Conservation (phyloP, 2,329 filamentous ascomycete genomes). For the Ophiocordyceps camponoti-floridani region DNA sequence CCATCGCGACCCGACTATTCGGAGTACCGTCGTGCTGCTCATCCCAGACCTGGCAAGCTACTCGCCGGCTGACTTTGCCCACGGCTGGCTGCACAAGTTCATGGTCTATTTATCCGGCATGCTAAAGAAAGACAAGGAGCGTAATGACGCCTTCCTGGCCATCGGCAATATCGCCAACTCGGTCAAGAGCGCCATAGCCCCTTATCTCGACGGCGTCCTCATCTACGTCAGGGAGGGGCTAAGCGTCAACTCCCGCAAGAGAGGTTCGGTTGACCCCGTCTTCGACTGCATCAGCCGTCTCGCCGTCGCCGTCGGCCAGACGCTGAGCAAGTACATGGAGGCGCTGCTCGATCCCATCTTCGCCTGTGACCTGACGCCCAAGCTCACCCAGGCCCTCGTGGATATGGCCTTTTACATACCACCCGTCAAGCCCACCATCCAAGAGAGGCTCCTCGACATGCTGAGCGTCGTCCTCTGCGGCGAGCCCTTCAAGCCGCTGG, state of each 20-base stretch:
- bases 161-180: constrained; percentile 95
- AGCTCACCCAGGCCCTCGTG: constrained; percentile 84
- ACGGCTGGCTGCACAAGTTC: constrained; percentile 78
- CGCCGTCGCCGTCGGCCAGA: constrained; percentile 86
- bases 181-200: constrained; percentile 84
- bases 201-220: constrained; percentile 86
- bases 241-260: constrained; percentile 54
- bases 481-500: constrained; percentile 79
- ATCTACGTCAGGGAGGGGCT: constrained; percentile 87
- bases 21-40: constrained; percentile 75
- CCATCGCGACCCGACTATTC: constrained; percentile 71
- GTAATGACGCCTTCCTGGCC: constrained; percentile 85
- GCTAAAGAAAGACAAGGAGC: constrained; percentile 85
- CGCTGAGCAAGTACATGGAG: constrained; percentile 96
- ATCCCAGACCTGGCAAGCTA: constrained; percentile 90
- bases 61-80: constrained; percentile 75
- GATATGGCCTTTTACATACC: constrained; percentile 99
- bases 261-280: constrained; percentile 56
- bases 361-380: constrained; percentile 83
- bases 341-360: constrained; percentile 91
- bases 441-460: constrained; percentile 86
- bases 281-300: constrained; percentile 97
- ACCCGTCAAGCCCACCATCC: constrained; percentile 79
- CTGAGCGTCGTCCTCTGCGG: constrained; percentile 86
- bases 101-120: constrained; percentile 93